phyloP scores from a whole-genome alignment of 768 basidiomycete species.

The Sarcodon sp. region DNA sequence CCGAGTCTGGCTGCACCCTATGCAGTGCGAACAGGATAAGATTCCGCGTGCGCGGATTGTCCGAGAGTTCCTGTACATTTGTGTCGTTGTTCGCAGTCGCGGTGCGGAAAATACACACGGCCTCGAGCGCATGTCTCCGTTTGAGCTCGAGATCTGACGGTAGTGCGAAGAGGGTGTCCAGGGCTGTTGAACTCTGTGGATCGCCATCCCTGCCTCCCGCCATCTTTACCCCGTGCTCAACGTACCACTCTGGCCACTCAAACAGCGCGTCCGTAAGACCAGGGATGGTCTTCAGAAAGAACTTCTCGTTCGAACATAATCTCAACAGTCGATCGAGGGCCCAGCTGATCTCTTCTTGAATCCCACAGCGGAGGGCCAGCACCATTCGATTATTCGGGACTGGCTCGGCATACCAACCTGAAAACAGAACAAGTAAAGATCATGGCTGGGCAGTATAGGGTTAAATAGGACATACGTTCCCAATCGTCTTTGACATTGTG shows the following conservation, averaged over 20 bases:
- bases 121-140: slow-evolving; percentile 72
- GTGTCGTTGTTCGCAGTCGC: slow-evolving; percentile 55
- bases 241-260: slow-evolving; percentile 83
- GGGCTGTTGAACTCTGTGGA: neutral
- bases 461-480: slow-evolving; percentile 37
- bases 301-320: slow-evolving; percentile 68
- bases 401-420: slow-evolving; percentile 82
- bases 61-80: slow-evolving; percentile 49
- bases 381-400: slow-evolving; percentile 78
- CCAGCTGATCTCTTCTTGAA: slow-evolving; percentile 77
- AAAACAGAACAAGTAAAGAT: slow-evolving; percentile 10
- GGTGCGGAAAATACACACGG: slow-evolving; percentile 80
- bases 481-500: slow-evolving; percentile 55
- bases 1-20: slow-evolving; percentile 44
- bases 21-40: slow-evolving; percentile 55
- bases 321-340: slow-evolving; percentile 79
- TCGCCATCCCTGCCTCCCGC: slow-evolving; percentile 1
- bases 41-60: slow-evolving; percentile 47
- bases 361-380: slow-evolving; percentile 77
- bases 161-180: slow-evolving; percentile 37
- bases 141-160: slow-evolving; percentile 36
- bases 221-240: slow-evolving; percentile 19
- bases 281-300: slow-evolving; percentile 57
- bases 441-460: neutral
- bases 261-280: slow-evolving; percentile 77